Evolutionary conservation across 1,284 basidiomycete genomes (phyloP).

Genomic region (Tylopilus sp.): DNA sequence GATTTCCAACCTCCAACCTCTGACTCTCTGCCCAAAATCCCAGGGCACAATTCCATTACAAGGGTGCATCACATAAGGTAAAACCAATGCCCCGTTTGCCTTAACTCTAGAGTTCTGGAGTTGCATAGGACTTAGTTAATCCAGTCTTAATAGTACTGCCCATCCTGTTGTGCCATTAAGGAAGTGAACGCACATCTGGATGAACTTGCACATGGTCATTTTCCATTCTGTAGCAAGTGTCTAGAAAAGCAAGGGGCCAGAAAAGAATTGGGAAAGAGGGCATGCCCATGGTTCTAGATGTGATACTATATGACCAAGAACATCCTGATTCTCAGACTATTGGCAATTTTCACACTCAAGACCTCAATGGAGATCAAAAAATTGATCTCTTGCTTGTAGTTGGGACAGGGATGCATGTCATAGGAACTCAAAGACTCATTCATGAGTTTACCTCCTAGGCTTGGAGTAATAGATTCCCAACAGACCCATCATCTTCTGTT

Average conservation of each 20-base stretch:
- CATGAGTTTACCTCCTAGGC: not conserved
- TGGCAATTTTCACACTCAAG: not conserved
- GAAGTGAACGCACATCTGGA: not conserved
- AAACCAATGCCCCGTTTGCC: no score
- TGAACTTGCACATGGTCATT: not conserved
- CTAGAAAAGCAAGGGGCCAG: not conserved
- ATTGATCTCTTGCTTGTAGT: conserved; percentile 12
- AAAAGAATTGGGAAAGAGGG: not conserved
- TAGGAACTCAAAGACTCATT: conserved; percentile 12
- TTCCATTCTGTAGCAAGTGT: conserved; percentile 1
- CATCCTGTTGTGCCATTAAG: conserved; percentile 5
- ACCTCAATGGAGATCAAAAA: not conserved
- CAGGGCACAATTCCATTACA: no score
- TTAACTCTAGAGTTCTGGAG: no score
- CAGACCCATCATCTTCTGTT: fast-evolving
- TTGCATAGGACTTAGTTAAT: no score
- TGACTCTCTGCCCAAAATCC: no score
- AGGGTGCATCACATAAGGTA: no score
- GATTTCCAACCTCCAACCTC: no score
- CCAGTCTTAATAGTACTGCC: no score
- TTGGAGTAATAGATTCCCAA: not conserved
- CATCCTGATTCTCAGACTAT: conserved; percentile 4
- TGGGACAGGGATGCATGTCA: no score
- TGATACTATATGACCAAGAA: conserved; percentile 11
- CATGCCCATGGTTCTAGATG: conserved; percentile 3